Evolutionary conservation across 1,139 yeast genomes (phyloP).

Genomic region (Suhomyces panamericanus): DNA sequence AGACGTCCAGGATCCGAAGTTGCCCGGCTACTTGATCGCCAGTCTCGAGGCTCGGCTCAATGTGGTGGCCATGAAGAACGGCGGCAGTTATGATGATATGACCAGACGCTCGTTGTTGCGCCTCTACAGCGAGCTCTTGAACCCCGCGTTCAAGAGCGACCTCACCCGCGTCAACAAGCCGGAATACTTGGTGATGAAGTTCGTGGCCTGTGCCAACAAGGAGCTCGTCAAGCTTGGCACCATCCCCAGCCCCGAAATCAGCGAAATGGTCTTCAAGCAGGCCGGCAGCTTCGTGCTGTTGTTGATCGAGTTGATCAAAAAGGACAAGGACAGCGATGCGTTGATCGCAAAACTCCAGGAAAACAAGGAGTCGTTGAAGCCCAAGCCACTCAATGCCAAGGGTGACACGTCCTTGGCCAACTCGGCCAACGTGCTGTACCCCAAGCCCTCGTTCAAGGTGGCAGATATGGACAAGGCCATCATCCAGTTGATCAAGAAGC

Average conservation of each 20-base stretch:
- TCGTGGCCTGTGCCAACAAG: slow-evolving; percentile 63
- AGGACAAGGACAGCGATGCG: slow-evolving; percentile 41
- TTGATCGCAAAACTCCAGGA: slow-evolving; percentile 46
- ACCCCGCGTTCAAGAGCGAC: slow-evolving; percentile 46
- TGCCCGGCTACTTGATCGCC: slow-evolving; percentile 52
- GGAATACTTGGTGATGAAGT: slow-evolving; percentile 66
- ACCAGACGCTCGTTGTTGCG: slow-evolving; percentile 52
- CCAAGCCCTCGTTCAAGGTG: slow-evolving; percentile 49
- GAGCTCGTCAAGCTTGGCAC: slow-evolving; percentile 56
- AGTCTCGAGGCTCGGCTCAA: slow-evolving; percentile 51
- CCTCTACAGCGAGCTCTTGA: slow-evolving; percentile 61
- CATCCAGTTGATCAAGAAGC: slow-evolving; percentile 35
- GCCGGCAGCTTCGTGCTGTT: slow-evolving; percentile 59
- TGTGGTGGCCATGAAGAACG: slow-evolving; percentile 53
- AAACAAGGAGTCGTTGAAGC: slow-evolving; percentile 42
- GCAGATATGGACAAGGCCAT: slow-evolving; percentile 49
- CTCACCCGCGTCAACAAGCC: slow-evolving; percentile 46
- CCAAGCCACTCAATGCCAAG: slow-evolving; percentile 16
- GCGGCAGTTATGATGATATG: slow-evolving; percentile 35
- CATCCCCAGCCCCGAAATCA: slow-evolving; percentile 39
- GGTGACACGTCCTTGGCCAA: slow-evolving; percentile 3
- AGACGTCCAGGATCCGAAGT: slow-evolving; percentile 22
- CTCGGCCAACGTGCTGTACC: slow-evolving; percentile 22
- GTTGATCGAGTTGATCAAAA: slow-evolving; percentile 48
- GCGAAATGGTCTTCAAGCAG: slow-evolving; percentile 52